A percentile compares a stretch with the other conserved stretches of the same genome.
Evolutionary conservation across 495 filamentous ascomycete genomes (phyloP).

Genomic region (Aspergillus sclerotioniger): DNA sequence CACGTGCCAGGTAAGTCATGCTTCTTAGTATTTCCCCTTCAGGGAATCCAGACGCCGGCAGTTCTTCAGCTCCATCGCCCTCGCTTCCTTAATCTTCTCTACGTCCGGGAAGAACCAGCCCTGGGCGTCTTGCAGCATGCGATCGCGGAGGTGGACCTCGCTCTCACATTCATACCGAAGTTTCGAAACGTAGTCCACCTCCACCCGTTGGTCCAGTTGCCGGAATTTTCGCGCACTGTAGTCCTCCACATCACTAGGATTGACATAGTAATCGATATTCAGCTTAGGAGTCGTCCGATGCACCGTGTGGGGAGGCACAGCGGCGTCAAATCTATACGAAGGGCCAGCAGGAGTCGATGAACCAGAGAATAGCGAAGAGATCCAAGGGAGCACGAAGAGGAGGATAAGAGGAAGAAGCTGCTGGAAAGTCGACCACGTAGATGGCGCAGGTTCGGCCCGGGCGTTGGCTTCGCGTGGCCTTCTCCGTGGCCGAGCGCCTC

Average conservation of each 20-base stretch:
- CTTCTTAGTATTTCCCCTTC: constrained; percentile 30
- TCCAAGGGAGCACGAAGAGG: constrained; percentile 82
- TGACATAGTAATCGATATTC: constrained; percentile 78
- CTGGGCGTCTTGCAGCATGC: constrained; percentile 73
- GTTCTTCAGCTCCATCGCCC: constrained; percentile 57
- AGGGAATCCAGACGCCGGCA: constrained; percentile 53
- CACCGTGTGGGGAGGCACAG: constrained; percentile 66
- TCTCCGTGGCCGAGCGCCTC: constrained; percentile 62
- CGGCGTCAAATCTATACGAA: constrained; percentile 65
- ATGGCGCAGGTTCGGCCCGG: constrained; percentile 47
- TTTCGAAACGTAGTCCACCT: constrained; percentile 63
- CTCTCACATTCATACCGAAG: constrained; percentile 68
- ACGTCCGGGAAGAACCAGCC: constrained; percentile 85
- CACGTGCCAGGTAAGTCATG: constrained; percentile 6
- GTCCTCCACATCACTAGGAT: constrained; percentile 71
- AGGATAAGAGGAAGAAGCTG: constrained; percentile 81
- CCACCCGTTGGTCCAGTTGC: constrained; percentile 73
- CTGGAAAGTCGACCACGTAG: constrained; percentile 47
- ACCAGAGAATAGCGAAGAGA: constrained; percentile 76
- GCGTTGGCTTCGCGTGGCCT: constrained; percentile 65
- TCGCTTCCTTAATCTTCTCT: constrained; percentile 68
- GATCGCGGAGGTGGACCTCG: constrained; percentile 60
- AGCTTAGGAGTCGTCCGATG: constrained; percentile 67
- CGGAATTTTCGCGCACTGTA: constrained; percentile 63
- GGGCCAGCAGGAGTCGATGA: constrained; percentile 59